These are phyloP conservation scores for Ammopiptanthus mongolicus DNA, from an alignment of 306 rosid species.

Conservation along the genomic window DNA sequence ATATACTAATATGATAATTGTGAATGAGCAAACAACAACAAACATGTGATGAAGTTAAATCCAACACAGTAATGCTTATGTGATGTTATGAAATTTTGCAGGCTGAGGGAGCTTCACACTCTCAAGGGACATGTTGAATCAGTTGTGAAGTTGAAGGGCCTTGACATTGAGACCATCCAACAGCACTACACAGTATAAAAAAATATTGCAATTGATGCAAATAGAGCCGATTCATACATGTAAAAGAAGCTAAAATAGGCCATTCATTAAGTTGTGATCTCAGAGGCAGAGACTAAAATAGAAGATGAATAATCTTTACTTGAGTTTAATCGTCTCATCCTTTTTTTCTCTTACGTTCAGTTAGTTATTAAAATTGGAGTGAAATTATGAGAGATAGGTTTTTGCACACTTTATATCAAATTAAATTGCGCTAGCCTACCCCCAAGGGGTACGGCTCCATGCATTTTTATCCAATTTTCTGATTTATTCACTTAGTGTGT, in stretches of 20 bases:
- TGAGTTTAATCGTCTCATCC: neutral
- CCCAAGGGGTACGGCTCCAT: neutral
- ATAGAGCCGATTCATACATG: neutral
- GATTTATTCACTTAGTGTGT: neutral
- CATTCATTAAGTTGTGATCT: constrained; percentile 11
- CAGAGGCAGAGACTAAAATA: neutral
- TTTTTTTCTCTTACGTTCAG: neutral
- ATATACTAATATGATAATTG: neutral
- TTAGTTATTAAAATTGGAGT: neutral
- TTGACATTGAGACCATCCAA: constrained; percentile 43
- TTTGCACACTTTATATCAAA: neutral
- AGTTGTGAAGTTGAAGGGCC: constrained; percentile 54
- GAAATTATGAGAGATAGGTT: neutral
- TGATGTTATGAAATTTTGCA: constrained; percentile 14
- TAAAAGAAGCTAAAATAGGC: neutral
- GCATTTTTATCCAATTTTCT: neutral
- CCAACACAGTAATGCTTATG: neutral
- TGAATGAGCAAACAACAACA: neutral
- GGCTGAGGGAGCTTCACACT: constrained; percentile 61
- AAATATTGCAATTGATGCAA: neutral
- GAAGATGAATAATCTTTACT: neutral
- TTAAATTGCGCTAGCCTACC: neutral
- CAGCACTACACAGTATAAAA: constrained; percentile 38
- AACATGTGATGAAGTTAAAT: neutral
- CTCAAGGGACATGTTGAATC: constrained; percentile 61